Evolutionary conservation across 2,329 filamentous ascomycete genomes (phyloP).

Genomic region (Aspergillus sp.): DNA sequence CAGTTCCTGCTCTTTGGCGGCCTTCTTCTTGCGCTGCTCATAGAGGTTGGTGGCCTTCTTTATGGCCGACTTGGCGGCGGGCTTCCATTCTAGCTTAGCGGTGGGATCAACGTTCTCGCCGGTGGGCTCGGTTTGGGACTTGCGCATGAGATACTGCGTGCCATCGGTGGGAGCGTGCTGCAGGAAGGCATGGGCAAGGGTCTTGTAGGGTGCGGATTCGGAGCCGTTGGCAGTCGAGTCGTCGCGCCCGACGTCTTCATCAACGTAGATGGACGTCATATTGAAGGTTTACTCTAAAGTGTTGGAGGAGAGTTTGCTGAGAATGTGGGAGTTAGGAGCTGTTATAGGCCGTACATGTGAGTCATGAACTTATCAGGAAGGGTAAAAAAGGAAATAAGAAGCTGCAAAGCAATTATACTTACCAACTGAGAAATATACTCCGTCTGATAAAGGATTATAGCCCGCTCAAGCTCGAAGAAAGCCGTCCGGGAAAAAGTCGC

Average conservation of each 20-base stretch:
- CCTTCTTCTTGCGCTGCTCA: constrained; percentile 76
- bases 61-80: constrained; percentile 71
- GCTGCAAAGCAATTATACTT: constrained; percentile 1
- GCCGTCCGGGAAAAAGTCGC: neutral
- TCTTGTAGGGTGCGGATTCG: constrained; percentile 72
- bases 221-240: constrained; percentile 60
- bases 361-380: constrained; percentile 8
- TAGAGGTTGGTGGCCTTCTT: constrained; percentile 76
- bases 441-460: neutral
- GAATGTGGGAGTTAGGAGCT: neutral
- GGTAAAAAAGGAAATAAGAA: neutral
- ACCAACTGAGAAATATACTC: neutral
- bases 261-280: constrained; percentile 59
- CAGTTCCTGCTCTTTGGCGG: constrained; percentile 66
- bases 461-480: neutral
- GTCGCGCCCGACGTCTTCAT: constrained; percentile 72
- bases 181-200: constrained; percentile 69
- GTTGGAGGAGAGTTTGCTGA: neutral
- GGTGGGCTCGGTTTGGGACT: constrained; percentile 57
- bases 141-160: constrained; percentile 61
- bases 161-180: constrained; percentile 56
- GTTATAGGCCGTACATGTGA: constrained; percentile 4
- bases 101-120: constrained; percentile 58
- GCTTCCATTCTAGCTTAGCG: constrained; percentile 66
- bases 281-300: constrained; percentile 5